Evolutionary conservation across 345 rosid species (phyloP).

Genomic region (Aethionema arabicum): DNA sequence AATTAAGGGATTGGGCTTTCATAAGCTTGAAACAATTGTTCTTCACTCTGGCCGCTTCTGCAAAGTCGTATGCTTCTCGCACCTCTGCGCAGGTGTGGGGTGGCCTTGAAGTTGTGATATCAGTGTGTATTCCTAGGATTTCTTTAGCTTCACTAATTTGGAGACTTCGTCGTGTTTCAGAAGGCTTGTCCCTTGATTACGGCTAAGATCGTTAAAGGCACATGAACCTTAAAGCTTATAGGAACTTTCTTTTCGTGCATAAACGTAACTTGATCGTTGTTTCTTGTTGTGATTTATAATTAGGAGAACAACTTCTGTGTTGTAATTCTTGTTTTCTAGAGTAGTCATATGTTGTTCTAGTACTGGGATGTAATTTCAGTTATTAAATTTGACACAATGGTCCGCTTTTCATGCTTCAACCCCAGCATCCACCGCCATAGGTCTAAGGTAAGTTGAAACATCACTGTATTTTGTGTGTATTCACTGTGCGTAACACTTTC

Average conservation of each 20-base stretch:
- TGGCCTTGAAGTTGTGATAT: slow-evolving; percentile 49
- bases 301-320: slow-evolving; percentile 20
- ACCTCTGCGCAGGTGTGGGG: slow-evolving; percentile 95
- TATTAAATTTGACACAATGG: slow-evolving; percentile 51
- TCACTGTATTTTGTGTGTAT: slow-evolving; percentile 18
- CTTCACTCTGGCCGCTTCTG: slow-evolving; percentile 99
- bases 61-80: slow-evolving; percentile 69
- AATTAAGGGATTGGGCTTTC: slow-evolving; percentile 37
- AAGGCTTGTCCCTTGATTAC: slow-evolving; percentile 87
- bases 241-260: slow-evolving; percentile 22
- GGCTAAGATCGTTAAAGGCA: slow-evolving; percentile 61
- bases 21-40: slow-evolving; percentile 45
- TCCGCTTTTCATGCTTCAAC: slow-evolving; percentile 91
- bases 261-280: slow-evolving; percentile 25
- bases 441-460: slow-evolving; percentile 55
- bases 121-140: slow-evolving; percentile 64
- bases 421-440: slow-evolving; percentile 47
- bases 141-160: slow-evolving; percentile 80
- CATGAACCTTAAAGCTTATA: slow-evolving; percentile 33
- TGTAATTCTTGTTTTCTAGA: slow-evolving; percentile 21
- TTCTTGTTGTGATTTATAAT: slow-evolving; percentile 36
- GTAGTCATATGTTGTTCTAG: slow-evolving; percentile 1
- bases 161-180: slow-evolving; percentile 87
- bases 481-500: slow-evolving; percentile 19
- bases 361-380: slow-evolving; percentile 30